Evolutionary conservation across 1,139 yeast species (phyloP), one percentile per base, ranked within the genome.

Genomic region (Geotrichum siamense): DNA sequence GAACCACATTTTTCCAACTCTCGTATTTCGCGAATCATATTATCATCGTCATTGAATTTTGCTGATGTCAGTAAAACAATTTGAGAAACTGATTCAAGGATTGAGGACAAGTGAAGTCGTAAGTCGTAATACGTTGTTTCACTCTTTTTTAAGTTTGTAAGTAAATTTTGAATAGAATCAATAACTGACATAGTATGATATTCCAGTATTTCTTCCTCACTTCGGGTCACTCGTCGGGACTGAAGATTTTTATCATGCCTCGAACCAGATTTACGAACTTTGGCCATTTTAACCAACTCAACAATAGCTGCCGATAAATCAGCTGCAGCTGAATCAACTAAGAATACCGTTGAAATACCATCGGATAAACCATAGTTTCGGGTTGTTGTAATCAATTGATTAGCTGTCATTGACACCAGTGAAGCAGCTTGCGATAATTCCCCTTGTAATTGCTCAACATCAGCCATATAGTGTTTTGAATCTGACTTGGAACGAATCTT

Each of bases 141-240:
- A 55, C 82, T 80, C 32, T 56, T 61, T 45, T 63, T 59, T 48
- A 67, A 63, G 5, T 68, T 67, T 2, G 67, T 58, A 26, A 91
- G 71, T 50, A 91, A 71, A 20, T 82, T 76, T 59, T 89, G 96
- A 55, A 89, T 89, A 0, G 96, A 83, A 22, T 87, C 78, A 47
- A 91, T 91, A 1, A 91, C 96, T 55, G 83, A 84, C 29, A 85
- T 89, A 0, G 97, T 89, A 65, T 89, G 96, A 62, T 85, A 94
- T 60, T 91, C 98, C 57, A 91, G 71, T 61, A 87, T 91, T 37
- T 81, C 73, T 55, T 87, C 37, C 5, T 8, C 6, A 8, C 10
- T 6, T 20, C 5, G 8, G 8, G 26, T 20, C 10, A 23, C 26
- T 6, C 26, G 26, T 10, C 10, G 6, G n/a, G n/a, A n/a, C n/a